phyloP scores from a whole-genome alignment of 345 rosid genomes.

The Lenwebbia sp. region DNA sequence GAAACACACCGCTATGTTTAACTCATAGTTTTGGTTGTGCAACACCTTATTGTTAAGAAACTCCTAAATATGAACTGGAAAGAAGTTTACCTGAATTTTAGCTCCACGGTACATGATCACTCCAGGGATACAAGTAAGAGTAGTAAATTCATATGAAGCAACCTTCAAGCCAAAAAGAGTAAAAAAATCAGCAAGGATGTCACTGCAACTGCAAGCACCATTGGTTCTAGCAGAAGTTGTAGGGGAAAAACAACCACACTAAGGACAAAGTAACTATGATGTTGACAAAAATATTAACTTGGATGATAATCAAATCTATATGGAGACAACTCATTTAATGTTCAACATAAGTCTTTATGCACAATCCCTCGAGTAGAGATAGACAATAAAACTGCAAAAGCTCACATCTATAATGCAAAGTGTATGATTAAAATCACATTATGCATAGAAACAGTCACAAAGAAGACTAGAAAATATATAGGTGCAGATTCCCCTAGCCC shows the following conservation, averaged over 20 bases:
- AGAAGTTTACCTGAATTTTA: slow-evolving; percentile 68
- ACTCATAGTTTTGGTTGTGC: background rate
- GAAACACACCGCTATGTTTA: background rate
- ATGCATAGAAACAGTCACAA: background rate
- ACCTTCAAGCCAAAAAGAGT: slow-evolving; percentile 36
- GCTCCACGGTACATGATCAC: slow-evolving; percentile 94
- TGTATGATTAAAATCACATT: background rate
- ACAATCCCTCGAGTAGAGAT: background rate
- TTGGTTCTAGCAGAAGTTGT: background rate
- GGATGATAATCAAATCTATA: background rate
- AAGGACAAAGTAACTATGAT: background rate
- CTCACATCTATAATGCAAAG: background rate
- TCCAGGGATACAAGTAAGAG: slow-evolving; percentile 94
- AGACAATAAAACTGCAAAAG: background rate
- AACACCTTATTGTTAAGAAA: background rate
- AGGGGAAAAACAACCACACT: background rate
- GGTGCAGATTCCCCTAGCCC: background rate
- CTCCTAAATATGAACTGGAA: background rate
- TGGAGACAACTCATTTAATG: background rate
- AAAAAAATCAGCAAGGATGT: background rate
- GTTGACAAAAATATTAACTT: background rate
- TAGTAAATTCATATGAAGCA: slow-evolving; percentile 97
- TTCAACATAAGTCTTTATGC: background rate
- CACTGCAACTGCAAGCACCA: background rate
- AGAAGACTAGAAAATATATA: background rate